A percentile compares a stretch with the other conserved stretches of the same genome.
Conservation (phyloP, 129 eudicot genomes). For the Flaveria ramosissima region DNA sequence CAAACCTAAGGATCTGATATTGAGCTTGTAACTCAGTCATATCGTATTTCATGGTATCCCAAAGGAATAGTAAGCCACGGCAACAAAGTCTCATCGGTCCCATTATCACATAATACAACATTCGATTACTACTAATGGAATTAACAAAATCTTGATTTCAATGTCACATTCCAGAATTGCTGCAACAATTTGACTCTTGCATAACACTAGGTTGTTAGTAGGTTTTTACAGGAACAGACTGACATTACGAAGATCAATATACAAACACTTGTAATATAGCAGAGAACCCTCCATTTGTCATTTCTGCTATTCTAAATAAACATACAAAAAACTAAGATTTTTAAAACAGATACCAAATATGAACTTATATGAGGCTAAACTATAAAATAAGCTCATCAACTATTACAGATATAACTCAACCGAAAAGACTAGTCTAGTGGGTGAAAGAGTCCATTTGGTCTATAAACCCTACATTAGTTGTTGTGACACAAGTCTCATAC, state of each 20-base stretch:
- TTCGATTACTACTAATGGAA: background rate
- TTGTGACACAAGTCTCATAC: too few relatives aligned
- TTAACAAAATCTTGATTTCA: conserved; percentile 7
- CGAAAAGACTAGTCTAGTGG: too few relatives aligned
- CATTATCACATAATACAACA: conserved; percentile 4
- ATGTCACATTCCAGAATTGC: background rate
- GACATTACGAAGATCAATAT: background rate
- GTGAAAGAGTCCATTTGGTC: too few relatives aligned
- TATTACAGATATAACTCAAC: background rate
- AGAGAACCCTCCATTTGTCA: background rate
- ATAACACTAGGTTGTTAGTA: background rate
- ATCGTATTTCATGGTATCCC: background rate
- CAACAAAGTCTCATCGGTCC: background rate
- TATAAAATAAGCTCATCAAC: background rate
- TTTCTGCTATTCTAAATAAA: background rate
- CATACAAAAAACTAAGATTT: background rate
- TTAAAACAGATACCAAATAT: background rate
- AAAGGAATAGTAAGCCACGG: background rate
- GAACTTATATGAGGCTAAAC: background rate
- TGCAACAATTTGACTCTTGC: background rate
- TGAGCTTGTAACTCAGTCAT: background rate
- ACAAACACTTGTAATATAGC: background rate
- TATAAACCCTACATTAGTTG: too few relatives aligned
- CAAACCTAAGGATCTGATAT: background rate
- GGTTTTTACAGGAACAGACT: too few relatives aligned